Base-by-base conservation (phyloP, 805 yeast species). In the Candida suzukii region DNA sequence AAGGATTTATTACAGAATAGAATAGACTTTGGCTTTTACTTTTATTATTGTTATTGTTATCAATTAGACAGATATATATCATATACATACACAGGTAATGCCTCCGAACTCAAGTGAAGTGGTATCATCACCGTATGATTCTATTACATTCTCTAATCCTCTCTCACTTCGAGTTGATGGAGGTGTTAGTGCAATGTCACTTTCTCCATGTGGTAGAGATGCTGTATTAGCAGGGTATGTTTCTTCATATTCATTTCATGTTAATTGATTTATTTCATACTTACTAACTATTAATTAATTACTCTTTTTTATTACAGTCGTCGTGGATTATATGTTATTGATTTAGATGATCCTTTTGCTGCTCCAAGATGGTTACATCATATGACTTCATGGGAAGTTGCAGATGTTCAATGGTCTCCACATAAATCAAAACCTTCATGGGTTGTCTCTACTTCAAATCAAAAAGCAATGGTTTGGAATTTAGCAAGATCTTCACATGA, bases 381-480 rank as follows among this genome's bases (percentile, higher is more conserved):
- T 56, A 71, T 80, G 28, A 91, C 97, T 0, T 80, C 95, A 0
- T 93, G 98, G 98, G 98, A 93, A 60, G 99, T 93, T 3, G 96
- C 99, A 0, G 97, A 91, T 58, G 97, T 91, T 2, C 98, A 93
- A 60, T 93, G 99, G 98, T 86, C 95, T 2, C 96, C 97, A 0
- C 97, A 93, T 57, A 69, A 74, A 6, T 72, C 80, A 2, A 86
- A 85, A 49, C 91, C 95, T 1, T 71, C 83, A 6, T 90, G 97
- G 95, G 87, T 93, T 34, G 83, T 91, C 1, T 86, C 96, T 0
- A 88, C 98, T 0, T 83, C 95, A 2, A 93, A 91, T 60, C 99
- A 91, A 57, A 91, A 91, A 64, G 98, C 96, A 1, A 70, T 93
- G 55, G 77, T 93, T 4, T 93, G 99, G 99, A 91, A 93, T 61